Percentiles rank a stretch among this genome's conserved stretches.
phyloP scores from a whole-genome alignment of 352 stramenopile genomes.

The Globisporangium recalcitrans region DNA sequence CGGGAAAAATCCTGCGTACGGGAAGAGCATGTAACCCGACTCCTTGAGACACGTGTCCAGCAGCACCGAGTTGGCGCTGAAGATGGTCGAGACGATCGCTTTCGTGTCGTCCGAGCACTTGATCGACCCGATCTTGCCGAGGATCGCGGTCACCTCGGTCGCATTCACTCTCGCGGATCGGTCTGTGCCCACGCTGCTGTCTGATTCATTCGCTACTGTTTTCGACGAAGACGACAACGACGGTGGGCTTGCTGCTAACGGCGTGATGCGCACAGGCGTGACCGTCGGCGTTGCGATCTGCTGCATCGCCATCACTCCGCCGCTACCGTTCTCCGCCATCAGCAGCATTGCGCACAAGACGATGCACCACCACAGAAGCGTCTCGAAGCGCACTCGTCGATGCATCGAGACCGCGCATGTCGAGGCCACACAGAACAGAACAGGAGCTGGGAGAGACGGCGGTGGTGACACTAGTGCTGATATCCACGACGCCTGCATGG shows the following conservation, averaged over 20 bases:
- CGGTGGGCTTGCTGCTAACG: neutral
- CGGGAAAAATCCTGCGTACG: conserved; percentile 16
- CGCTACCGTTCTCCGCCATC: neutral
- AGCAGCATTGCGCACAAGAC: neutral
- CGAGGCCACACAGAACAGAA: neutral
- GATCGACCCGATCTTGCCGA: conserved; percentile 7
- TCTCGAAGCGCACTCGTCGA: neutral
- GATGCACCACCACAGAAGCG: neutral
- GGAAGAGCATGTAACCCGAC: conserved; percentile 23
- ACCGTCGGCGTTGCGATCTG: neutral
- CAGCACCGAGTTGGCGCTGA: conserved; percentile 20
- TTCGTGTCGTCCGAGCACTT: conserved; percentile 13
- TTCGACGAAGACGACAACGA: neutral
- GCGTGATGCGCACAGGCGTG: neutral
- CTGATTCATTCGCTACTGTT: neutral
- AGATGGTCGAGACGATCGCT: conserved; percentile 17
- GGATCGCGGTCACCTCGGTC: conserved; percentile 4
- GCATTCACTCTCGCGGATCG: neutral
- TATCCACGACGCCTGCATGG: neutral
- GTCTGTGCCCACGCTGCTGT: neutral
- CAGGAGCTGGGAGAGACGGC: neutral
- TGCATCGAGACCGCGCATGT: neutral
- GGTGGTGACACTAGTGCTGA: neutral
- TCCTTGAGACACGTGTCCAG: conserved; percentile 21
- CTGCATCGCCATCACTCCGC: neutral